Conservation (phyloP, 1,139 yeast species). For the Lodderomyces elongisporus region DNA sequence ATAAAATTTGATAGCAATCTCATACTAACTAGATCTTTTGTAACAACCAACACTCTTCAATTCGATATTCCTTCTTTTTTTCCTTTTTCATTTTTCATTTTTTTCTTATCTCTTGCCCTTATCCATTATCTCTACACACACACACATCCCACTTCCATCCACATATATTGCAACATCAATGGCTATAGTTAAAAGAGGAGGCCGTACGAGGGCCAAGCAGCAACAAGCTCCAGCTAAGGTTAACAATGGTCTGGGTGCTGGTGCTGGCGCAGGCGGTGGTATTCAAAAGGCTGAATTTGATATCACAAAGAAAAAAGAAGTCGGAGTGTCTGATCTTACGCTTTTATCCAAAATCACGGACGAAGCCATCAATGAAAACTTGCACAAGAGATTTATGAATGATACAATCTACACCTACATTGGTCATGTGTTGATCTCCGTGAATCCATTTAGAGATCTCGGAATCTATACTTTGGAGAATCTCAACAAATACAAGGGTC, state of each 20-base stretch:
- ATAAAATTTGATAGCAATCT: no score
- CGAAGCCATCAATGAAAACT: constrained; percentile 87
- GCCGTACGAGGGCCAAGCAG: constrained; percentile 55
- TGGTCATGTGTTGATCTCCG: constrained; percentile 88
- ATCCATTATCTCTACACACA: no score
- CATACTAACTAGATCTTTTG: no score
- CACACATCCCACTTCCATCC: no score
- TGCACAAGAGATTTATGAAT: constrained; percentile 83
- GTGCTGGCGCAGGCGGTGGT: constrained; percentile 20
- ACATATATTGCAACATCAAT: no score
- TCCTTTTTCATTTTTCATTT: no score
- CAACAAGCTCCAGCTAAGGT: constrained; percentile 51
- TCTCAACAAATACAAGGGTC: constrained; percentile 75
- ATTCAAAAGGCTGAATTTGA: constrained; percentile 94
- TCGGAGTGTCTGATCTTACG: constrained; percentile 94
- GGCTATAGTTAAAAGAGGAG: constrained; percentile 78
- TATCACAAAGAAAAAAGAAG: constrained; percentile 84
- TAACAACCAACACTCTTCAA: no score
- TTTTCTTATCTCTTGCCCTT: no score
- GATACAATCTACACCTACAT: constrained; percentile 86
- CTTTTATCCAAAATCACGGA: constrained; percentile 83
- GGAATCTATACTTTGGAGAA: constrained; percentile 87
- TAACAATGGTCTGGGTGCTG: constrained; percentile 17
- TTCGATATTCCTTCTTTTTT: no score
- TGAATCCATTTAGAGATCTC: constrained; percentile 92